Percentiles rank a stretch among this genome's conserved stretches.
These are phyloP conservation scores for Ulvella scutata DNA, from an alignment of 139 green algal genomes.

Conservation along the genomic window DNA sequence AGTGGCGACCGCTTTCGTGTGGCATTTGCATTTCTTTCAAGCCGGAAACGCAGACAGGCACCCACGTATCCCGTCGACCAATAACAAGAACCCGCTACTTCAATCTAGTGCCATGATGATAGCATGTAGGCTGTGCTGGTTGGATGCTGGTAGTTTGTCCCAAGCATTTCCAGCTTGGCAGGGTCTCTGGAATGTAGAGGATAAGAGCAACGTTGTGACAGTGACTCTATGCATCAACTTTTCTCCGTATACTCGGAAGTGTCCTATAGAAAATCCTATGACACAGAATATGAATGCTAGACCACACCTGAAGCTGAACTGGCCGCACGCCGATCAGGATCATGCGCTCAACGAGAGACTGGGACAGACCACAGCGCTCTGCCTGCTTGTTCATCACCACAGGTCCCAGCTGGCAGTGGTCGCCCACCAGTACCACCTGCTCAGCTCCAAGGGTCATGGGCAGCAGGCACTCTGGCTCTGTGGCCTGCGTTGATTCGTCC, in stretches of 20 bases:
- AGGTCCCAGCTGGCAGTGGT: conserved; percentile 93
- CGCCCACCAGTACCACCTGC: conserved; percentile 84
- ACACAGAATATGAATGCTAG: not conserved
- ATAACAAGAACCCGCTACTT: no score
- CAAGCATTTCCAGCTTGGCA: no score
- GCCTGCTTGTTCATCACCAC: conserved; percentile 85
- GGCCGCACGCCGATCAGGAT: conserved; percentile 83
- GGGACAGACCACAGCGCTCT: conserved; percentile 58
- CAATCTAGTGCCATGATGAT: not conserved
- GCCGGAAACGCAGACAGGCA: not conserved
- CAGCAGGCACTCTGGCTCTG: conserved; percentile 87
- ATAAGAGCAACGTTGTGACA: no score
- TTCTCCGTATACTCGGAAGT: no score
- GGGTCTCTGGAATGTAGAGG: no score
- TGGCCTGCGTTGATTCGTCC: conserved; percentile 88
- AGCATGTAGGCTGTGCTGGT: not conserved
- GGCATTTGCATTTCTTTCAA: not conserved
- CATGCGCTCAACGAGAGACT: conserved; percentile 91
- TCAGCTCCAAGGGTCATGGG: conserved; percentile 89
- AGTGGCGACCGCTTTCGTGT: no score
- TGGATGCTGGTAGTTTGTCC: no score
- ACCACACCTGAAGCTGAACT: conserved; percentile 81
- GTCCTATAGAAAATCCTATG: not conserved
- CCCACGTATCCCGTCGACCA: no score
- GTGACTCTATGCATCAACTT: no score